A percentile compares a stretch with the other conserved stretches of the same genome.
These are phyloP conservation scores for Solanum chiquidenum DNA, from an alignment of 257 asterid genomes.

Conservation along the genomic window DNA sequence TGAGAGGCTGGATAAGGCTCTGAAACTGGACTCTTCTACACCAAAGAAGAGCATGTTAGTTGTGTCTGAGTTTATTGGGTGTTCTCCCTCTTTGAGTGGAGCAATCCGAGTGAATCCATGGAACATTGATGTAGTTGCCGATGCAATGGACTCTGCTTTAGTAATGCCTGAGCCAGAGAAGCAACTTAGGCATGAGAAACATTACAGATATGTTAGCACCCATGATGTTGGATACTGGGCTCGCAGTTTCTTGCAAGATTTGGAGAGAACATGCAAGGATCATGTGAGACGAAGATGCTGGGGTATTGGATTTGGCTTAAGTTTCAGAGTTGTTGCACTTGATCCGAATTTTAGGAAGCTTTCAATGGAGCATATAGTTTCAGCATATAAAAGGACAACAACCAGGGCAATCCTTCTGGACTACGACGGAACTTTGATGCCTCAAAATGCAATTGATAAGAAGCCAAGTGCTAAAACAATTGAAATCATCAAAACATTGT, in stretches of 20 bases:
- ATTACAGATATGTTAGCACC: slow-evolving; percentile 76
- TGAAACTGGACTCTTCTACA: slow-evolving; percentile 32
- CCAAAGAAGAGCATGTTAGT: slow-evolving; percentile 77
- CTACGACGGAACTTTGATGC: slow-evolving; percentile 87
- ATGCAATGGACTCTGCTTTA: slow-evolving; percentile 75
- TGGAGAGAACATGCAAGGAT: slow-evolving; percentile 77
- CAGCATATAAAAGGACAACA: slow-evolving; percentile 67
- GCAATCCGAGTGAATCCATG: slow-evolving; percentile 86
- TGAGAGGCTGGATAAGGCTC: slow-evolving; percentile 37
- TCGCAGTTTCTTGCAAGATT: slow-evolving; percentile 74
- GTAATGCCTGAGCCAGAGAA: slow-evolving; percentile 78
- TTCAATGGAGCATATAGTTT: slow-evolving; percentile 78
- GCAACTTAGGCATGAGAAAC: slow-evolving; percentile 77
- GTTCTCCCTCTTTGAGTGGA: slow-evolving; percentile 85
- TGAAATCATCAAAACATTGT: slow-evolving; percentile 47
- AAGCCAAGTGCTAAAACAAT: slow-evolving; percentile 64
- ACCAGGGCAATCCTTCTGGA: slow-evolving; percentile 66
- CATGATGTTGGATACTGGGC: slow-evolving; percentile 93
- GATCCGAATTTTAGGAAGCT: slow-evolving; percentile 78
- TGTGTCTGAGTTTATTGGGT: slow-evolving; percentile 79
- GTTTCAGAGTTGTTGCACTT: slow-evolving; percentile 77
- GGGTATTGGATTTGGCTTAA: slow-evolving; percentile 87
- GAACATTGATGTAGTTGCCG: slow-evolving; percentile 74
- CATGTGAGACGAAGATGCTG: slow-evolving; percentile 69
- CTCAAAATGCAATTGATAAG: slow-evolving; percentile 71